Evolutionary conservation across 116 monocot genomes (phyloP).

Genomic region (Papilionanthe hybrid): DNA sequence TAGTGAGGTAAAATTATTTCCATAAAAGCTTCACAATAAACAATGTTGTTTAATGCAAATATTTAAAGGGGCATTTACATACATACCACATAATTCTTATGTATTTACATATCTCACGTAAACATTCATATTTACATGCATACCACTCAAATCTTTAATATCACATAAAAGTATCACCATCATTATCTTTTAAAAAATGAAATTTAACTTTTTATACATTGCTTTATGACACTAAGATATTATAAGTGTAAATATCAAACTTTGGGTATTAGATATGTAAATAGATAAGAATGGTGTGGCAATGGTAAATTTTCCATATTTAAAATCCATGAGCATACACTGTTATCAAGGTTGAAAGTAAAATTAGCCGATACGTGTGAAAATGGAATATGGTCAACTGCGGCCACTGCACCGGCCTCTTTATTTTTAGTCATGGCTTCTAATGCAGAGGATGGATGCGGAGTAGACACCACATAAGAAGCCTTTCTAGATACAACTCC

Average conservation of each 20-base stretch:
- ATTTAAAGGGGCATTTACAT: neutral
- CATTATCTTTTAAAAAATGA: too few species aligned
- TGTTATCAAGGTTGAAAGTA: slow-evolving; percentile 92
- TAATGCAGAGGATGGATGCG: slow-evolving; percentile 59
- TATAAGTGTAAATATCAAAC: too few species aligned
- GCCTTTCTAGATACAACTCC: slow-evolving; percentile 83
- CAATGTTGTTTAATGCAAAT: neutral
- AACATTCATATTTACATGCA: too few species aligned
- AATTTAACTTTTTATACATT: too few species aligned
- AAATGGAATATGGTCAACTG: slow-evolving; percentile 91
- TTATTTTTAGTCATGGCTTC: slow-evolving; percentile 78
- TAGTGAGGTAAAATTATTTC: slow-evolving; percentile 15
- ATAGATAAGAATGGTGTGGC: too few species aligned
- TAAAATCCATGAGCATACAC: slow-evolving; percentile 46
- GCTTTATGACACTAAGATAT: too few species aligned
- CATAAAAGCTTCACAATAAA: neutral
- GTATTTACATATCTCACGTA: too few species aligned
- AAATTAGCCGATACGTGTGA: slow-evolving; percentile 97
- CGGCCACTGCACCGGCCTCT: slow-evolving; percentile 97
- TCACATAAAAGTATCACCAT: too few species aligned
- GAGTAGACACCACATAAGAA: slow-evolving; percentile 39
- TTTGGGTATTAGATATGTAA: too few species aligned
- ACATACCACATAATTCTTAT: too few species aligned
- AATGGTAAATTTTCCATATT: too few species aligned
- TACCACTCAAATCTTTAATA: too few species aligned